Evolutionary conservation across 2,329 filamentous ascomycete species (phyloP).

Genomic region (Colletotrichum sp.): DNA sequence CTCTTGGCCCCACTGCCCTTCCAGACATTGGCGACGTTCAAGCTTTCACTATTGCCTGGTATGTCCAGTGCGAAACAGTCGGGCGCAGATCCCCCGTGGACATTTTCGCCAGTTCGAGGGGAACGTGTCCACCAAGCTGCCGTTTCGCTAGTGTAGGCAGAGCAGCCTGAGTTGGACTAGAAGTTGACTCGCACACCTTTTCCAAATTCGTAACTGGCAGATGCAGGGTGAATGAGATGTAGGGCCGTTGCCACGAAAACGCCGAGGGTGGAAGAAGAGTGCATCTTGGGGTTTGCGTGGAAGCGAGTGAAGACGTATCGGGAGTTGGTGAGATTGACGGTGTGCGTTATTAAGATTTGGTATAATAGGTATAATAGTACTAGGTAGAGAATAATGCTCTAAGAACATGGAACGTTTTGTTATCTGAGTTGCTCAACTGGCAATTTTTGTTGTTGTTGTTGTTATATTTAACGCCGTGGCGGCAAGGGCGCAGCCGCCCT

Average conservation of each 20-base stretch:
- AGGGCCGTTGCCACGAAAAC: background rate
- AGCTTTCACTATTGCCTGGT: background rate
- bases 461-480: too few relatives aligned
- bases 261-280: background rate
- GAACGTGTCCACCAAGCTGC: background rate
- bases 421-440: background rate
- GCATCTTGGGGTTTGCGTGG: background rate
- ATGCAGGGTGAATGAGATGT: background rate
- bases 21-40: background rate
- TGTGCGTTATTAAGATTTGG: too few relatives aligned
- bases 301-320: background rate
- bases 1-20: background rate
- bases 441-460: too few relatives aligned
- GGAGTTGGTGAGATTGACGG: background rate
- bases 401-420: background rate
- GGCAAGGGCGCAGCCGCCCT: too few relatives aligned
- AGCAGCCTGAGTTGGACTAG: background rate
- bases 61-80: slow-evolving; percentile 1
- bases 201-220: background rate
- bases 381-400: background rate
- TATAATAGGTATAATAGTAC: too few relatives aligned
- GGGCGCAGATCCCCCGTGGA: background rate
- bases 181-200: background rate
- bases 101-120: background rate
- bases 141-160: slow-evolving; percentile 2